Base-by-base conservation (phyloP, 345 rosid genomes). In the Acer campestre region DNA sequence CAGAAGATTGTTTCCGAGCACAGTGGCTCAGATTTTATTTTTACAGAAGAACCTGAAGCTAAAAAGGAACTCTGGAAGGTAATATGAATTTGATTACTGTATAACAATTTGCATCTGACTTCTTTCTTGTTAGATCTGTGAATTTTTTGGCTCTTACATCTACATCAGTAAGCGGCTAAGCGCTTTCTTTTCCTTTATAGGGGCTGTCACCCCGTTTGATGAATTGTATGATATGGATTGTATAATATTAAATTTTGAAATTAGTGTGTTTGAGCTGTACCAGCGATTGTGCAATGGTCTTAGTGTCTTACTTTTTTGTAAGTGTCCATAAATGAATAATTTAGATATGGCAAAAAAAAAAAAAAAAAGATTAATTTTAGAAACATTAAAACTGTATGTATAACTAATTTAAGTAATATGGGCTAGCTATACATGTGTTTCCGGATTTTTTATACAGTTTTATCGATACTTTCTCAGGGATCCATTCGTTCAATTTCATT, bases 31-130 rank as follows among this genome's bases (percentile, higher is more conserved):
- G 93, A 92, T 80, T 95, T 95, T 87, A 85, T 90, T 75, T 93
- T 92, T 67, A 95, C 96, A 6, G 94, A 92, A 88, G 91, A 95
- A 72, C 83, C 94, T 81, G 88, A 87, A 84, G 91, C 94, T 23
- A 95, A 95, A 82, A 90, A 87, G 16, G 97, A 95, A 87, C 97
- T 93, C 40, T 93, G 97, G 98, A 92, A 85, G 96, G 99, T 93
- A 87, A 59, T 48, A 3, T 7, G 79, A 49, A 63, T 67, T 76
- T 80, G 73, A 77, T 66, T 66, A 29, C 63, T 14, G 40, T 38
- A 49, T 10, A 31, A 55, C 51, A 20, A 18, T 67, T 23, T 56
- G 46, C 3, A 4, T 69, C 65, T 42, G 10, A 31, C 2, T 74
- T 58, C 27, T 12, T 53, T 68, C 61, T 10, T 10, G 16, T 74